Percentiles rank a stretch among this genome's conserved stretches.
These are phyloP conservation scores for Aspergillus olivimuriae DNA, from an alignment of 495 filamentous ascomycete genomes.

Conservation along the genomic window DNA sequence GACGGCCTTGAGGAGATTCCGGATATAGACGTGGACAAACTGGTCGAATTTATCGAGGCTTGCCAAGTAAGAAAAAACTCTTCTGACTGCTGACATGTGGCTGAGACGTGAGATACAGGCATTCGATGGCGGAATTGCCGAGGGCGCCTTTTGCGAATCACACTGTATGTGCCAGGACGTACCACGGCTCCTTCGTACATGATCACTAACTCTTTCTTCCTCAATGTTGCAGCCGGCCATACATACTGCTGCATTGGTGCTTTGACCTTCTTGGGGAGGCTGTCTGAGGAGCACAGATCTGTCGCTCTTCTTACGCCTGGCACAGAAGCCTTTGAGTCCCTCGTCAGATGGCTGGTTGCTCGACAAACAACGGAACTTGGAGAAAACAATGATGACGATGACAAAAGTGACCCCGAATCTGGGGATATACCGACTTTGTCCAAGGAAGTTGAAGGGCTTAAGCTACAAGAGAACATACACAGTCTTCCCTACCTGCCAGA, in stretches of 20 bases:
- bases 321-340: constrained; percentile 31
- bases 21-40: constrained; percentile 68
- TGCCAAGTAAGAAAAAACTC: constrained; percentile 50
- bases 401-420: constrained; percentile 37
- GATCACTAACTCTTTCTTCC: constrained; percentile 13
- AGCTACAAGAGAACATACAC: constrained; percentile 21
- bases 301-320: constrained; percentile 26
- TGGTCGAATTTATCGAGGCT: constrained; percentile 64
- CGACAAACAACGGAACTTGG: constrained; percentile 57
- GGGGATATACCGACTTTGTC: constrained; percentile 6
- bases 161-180: constrained; percentile 57
- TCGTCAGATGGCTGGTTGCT: constrained; percentile 60
- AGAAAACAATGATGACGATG: constrained; percentile 43
- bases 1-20: constrained; percentile 47
- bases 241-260: constrained; percentile 79
- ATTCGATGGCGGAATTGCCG: constrained; percentile 85
- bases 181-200: background rate
- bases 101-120: constrained; percentile 46
- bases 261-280: constrained; percentile 59
- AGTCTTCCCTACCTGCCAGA: constrained; percentile 29
- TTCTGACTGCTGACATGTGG: background rate
- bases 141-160: constrained; percentile 75
- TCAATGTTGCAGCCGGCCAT: constrained; percentile 60
- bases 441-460: constrained; percentile 9
- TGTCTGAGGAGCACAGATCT: constrained; percentile 12